A percentile compares a stretch with the other conserved stretches of the same genome.
Conservation (phyloP, 2,329 filamentous ascomycete species). For the Chaetothyriales sp. region DNA sequence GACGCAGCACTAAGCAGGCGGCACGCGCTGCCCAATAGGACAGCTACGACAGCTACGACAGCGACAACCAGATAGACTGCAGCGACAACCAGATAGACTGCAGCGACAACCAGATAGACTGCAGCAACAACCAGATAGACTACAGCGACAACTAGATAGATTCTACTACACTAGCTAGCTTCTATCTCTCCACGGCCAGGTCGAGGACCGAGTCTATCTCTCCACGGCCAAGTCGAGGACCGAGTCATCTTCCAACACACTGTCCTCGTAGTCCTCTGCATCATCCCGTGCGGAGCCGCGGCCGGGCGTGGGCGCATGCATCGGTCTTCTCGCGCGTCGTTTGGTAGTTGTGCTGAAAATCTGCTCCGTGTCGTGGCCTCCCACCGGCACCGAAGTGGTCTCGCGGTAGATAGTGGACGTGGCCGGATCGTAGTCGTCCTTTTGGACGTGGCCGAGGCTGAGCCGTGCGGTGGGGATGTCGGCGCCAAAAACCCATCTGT, state of each 20-base stretch:
- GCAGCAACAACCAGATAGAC: too few species aligned
- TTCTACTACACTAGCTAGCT: background rate
- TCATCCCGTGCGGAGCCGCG: conserved; percentile 63
- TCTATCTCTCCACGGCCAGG: conserved; percentile 43
- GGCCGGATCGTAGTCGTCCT: conserved; percentile 27
- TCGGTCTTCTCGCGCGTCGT: conserved; percentile 40
- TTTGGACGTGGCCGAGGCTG: conserved; percentile 33
- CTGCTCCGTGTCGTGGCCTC: conserved; percentile 44
- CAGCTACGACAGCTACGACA: too few species aligned
- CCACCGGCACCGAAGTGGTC: background rate
- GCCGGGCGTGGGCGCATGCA: conserved; percentile 55
- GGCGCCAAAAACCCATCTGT: conserved; percentile 42
- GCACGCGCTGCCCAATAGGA: too few species aligned
- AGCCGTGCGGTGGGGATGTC: conserved; percentile 35
- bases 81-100: too few species aligned
- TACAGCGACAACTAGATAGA: background rate
- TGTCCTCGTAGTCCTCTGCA: conserved; percentile 48
- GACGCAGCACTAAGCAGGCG: too few species aligned
- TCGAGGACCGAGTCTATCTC: conserved; percentile 63
- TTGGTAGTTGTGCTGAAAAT: conserved; percentile 69
- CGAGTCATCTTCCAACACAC: conserved; percentile 85
- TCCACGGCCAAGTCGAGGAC: conserved; percentile 65
- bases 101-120: too few species aligned
- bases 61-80: too few species aligned
- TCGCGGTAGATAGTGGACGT: conserved; percentile 4